Evolutionary conservation across 2,329 filamentous ascomycete genomes (phyloP).

Genomic region (Aspergillus aculeatus): DNA sequence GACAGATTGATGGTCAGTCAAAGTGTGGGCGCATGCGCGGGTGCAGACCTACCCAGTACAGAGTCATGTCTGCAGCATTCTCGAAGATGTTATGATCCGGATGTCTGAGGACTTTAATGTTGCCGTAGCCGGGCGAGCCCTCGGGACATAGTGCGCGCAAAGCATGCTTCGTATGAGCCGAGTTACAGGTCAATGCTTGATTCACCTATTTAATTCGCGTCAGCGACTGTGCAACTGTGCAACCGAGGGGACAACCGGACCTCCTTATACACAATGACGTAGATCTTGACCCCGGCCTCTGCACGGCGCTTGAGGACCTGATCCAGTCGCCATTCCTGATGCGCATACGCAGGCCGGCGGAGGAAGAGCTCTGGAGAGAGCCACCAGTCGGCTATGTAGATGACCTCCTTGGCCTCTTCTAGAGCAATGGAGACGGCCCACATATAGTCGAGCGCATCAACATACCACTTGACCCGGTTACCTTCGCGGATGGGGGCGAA

Average conservation of each 20-base stretch:
- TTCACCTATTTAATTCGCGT: slow-evolving; percentile 49
- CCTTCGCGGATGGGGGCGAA: slow-evolving; percentile 84
- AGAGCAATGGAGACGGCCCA: slow-evolving; percentile 89
- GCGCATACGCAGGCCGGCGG: slow-evolving; percentile 75
- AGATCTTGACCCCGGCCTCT: slow-evolving; percentile 92
- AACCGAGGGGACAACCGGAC: slow-evolving; percentile 30
- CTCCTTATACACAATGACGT: slow-evolving; percentile 89
- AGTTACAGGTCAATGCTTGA: slow-evolving; percentile 85
- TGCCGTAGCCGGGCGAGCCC: slow-evolving; percentile 77
- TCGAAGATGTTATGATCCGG: slow-evolving; percentile 94
- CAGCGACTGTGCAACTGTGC: slow-evolving; percentile 1
- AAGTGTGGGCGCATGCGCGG: too few species aligned
- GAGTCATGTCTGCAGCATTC: slow-evolving; percentile 91
- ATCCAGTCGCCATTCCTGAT: slow-evolving; percentile 85
- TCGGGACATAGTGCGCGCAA: slow-evolving; percentile 76
- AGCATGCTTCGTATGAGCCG: slow-evolving; percentile 85
- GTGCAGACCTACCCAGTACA: slow-evolving; percentile 67
- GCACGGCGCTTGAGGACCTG: slow-evolving; percentile 82
- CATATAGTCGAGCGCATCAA: slow-evolving; percentile 92
- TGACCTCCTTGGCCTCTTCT: slow-evolving; percentile 86
- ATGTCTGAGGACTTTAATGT: slow-evolving; percentile 86
- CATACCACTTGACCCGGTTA: slow-evolving; percentile 94
- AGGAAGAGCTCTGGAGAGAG: slow-evolving; percentile 84
- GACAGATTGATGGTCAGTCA: slow-evolving; percentile 8
- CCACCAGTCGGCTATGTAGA: slow-evolving; percentile 98